phyloP scores from a whole-genome alignment of 345 rosid genomes.

The Streptanthus diversifolius region DNA sequence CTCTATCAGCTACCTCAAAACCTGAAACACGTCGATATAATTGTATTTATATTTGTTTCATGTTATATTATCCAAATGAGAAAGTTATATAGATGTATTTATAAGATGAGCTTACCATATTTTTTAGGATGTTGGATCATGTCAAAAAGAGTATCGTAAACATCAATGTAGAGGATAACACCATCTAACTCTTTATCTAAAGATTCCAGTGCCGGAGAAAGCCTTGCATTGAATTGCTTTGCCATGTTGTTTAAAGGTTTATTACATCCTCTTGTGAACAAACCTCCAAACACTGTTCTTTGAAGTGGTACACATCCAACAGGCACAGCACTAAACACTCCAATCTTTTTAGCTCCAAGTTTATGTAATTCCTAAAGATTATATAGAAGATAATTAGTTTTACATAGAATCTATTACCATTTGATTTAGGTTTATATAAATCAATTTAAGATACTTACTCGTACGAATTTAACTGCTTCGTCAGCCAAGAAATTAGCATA shows the following conservation, averaged over 20 bases:
- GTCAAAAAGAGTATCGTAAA: slow-evolving; percentile 42
- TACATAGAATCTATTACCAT: neutral
- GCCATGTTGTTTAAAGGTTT: slow-evolving; percentile 19
- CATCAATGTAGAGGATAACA: slow-evolving; percentile 39
- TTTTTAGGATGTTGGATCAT: slow-evolving; percentile 39
- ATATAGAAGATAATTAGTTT: neutral
- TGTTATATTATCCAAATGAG: neutral
- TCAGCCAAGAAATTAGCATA: slow-evolving; percentile 41
- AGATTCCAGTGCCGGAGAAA: slow-evolving; percentile 16
- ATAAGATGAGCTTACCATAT: slow-evolving; percentile 39
- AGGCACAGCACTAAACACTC: slow-evolving; percentile 22
- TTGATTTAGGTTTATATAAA: neutral
- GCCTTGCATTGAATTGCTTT: slow-evolving; percentile 25
- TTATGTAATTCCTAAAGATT: slow-evolving; percentile 22
- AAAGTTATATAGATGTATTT: neutral
- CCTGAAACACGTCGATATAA: slow-evolving; percentile 29
- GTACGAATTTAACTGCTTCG: slow-evolving; percentile 39
- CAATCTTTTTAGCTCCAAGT: slow-evolving; percentile 27
- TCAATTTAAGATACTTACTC: slow-evolving; percentile 25
- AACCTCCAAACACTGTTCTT: slow-evolving; percentile 20
- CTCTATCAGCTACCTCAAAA: slow-evolving; percentile 42
- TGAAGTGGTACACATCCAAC: slow-evolving; percentile 32
- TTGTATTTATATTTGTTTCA: neutral
- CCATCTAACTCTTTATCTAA: slow-evolving; percentile 22
- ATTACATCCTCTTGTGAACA: neutral